Evolutionary conservation across 2,329 filamentous ascomycete genomes (phyloP).

Genomic region (Keithomyces neogunnii): DNA sequence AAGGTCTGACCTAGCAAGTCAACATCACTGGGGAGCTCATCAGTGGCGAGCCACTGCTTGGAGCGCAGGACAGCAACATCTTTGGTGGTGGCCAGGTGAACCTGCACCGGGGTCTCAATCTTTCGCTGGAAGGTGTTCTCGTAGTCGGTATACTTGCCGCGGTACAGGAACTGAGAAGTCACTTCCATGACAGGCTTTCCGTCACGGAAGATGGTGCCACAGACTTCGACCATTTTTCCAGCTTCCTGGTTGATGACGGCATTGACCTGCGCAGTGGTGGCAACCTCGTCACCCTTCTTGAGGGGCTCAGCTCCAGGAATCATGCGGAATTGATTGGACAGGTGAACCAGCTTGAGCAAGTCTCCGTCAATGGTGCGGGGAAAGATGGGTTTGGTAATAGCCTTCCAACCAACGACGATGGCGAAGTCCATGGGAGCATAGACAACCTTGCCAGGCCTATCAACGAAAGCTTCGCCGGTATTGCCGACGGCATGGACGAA

Average conservation of each 20-base stretch:
- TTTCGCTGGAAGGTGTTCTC: constrained; percentile 99
- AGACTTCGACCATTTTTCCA: constrained; percentile 99
- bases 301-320: constrained; percentile 88
- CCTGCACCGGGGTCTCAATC: constrained; percentile 87
- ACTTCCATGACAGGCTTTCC: constrained; percentile 92
- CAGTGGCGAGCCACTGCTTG: constrained; percentile 95
- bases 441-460: constrained; percentile 86
- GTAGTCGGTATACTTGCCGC: constrained; percentile 84
- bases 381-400: constrained; percentile 99
- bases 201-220: constrained; percentile 83
- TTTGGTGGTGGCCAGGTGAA: constrained; percentile 78
- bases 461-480: constrained; percentile 93
- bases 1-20: constrained; percentile 89
- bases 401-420: constrained; percentile 97
- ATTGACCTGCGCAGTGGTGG: constrained; percentile 92
- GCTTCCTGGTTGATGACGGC: constrained; percentile 97
- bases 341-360: constrained; percentile 87
- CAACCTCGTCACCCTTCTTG: constrained; percentile 88
- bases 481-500: constrained; percentile 99
- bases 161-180: constrained; percentile 95
- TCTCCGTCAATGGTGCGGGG: constrained; percentile 93
- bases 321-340: constrained; percentile 98
- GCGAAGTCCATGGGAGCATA: constrained; percentile 98
- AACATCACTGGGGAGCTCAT: constrained; percentile 59
- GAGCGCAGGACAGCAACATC: constrained; percentile 90